phyloP scores from a whole-genome alignment of 1,139 yeast genomes.

The Protomyces lactucae-debilis region DNA sequence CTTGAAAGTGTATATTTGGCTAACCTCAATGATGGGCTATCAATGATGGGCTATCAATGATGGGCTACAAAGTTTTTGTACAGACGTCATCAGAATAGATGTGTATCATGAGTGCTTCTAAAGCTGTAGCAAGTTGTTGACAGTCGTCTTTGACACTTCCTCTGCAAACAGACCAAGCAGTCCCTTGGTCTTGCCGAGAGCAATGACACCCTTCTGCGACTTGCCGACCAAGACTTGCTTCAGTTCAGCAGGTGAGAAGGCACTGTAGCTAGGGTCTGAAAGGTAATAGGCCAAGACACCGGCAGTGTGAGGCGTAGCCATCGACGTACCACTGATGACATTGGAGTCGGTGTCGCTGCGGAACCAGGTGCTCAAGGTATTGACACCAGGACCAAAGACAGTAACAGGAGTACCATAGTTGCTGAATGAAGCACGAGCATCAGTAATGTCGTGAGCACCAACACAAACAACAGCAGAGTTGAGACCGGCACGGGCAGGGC shows the following conservation, averaged over 20 bases:
- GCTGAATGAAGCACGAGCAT: conserved; percentile 54
- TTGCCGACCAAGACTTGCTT: neutral
- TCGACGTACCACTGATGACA: conserved; percentile 91
- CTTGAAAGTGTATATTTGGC: too few relatives aligned
- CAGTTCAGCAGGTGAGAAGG: conserved; percentile 32
- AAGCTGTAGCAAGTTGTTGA: neutral
- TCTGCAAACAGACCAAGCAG: neutral
- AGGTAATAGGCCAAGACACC: conserved; percentile 81
- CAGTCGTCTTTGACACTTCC: neutral
- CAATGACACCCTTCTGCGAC: neutral
- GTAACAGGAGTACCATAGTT: conserved; percentile 65
- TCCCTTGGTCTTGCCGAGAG: neutral
- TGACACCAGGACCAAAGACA: conserved; percentile 58
- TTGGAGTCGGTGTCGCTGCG: conserved; percentile 81
- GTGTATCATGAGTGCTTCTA: neutral
- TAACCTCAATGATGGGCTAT: too few relatives aligned
- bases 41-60: too few relatives aligned
- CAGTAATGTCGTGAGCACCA: conserved; percentile 51
- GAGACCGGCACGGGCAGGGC: conserved; percentile 62
- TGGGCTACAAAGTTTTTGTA: too few relatives aligned
- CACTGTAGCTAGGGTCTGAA: conserved; percentile 46
- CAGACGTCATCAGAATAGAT: neutral
- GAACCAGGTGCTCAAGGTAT: conserved; percentile 57
- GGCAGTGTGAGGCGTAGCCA: conserved; percentile 97
- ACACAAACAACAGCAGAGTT: conserved; percentile 57